phyloP scores from a whole-genome alignment of 176 grass and related monocot genomes.

The Zoysia pacifica region DNA sequence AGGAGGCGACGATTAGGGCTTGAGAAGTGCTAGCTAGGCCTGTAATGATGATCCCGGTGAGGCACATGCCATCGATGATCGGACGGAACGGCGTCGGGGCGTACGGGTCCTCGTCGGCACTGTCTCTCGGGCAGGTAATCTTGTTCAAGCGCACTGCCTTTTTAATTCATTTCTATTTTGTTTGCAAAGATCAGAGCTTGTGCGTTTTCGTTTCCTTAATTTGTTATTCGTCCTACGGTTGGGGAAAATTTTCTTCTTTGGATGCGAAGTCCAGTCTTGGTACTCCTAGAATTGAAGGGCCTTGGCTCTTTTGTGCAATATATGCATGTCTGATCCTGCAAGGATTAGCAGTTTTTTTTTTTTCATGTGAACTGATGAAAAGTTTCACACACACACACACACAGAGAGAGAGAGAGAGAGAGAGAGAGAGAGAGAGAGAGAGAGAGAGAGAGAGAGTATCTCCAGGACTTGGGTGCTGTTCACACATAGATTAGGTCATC shows the following conservation, averaged over 20 bases:
- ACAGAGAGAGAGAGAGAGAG: slow-evolving; percentile 22
- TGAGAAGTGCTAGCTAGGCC: neutral
- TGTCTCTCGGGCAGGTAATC: slow-evolving; percentile 86
- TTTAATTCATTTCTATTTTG: neutral
- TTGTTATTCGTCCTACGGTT: neutral
- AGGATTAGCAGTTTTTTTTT: slow-evolving; percentile 5
- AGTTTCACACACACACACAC: neutral
- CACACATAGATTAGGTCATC: slow-evolving; percentile 62
- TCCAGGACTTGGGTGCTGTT: slow-evolving; percentile 43
- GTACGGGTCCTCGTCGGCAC: slow-evolving; percentile 81
- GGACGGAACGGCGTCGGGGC: slow-evolving; percentile 54
- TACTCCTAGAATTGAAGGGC: neutral
- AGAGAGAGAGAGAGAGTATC: neutral
- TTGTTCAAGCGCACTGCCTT: neutral
- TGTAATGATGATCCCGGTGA: slow-evolving; percentile 96
- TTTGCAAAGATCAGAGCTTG: neutral
- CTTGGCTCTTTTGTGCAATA: neutral
- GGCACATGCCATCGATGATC: slow-evolving; percentile 86
- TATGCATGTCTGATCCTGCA: slow-evolving; percentile 29
- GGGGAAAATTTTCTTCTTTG: neutral
- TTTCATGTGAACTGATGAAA: slow-evolving; percentile 27
- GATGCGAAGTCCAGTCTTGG: slow-evolving; percentile 13
- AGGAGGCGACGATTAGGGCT: slow-evolving; percentile 56
- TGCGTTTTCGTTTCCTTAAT: neutral
- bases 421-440: neutral